Evolutionary conservation across 352 stramenopile species (phyloP).

Genomic region (Pythium sp.): DNA sequence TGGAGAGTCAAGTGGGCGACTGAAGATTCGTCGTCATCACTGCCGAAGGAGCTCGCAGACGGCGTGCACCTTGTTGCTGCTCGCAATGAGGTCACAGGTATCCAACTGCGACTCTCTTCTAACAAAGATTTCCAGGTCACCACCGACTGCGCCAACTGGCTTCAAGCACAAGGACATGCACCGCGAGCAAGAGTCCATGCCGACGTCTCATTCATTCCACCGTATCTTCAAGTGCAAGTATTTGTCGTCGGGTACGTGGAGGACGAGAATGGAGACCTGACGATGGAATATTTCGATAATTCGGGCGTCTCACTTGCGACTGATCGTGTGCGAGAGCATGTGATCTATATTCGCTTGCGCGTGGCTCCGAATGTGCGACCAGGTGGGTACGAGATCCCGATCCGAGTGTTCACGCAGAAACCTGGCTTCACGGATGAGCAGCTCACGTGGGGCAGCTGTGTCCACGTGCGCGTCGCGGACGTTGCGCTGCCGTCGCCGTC

Average conservation of each 20-base stretch:
- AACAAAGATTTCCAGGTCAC: constrained; percentile 52
- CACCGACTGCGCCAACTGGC: constrained; percentile 58
- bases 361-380: constrained; percentile 30
- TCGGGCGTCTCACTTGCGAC: constrained; percentile 27
- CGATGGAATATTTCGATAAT: constrained; percentile 62
- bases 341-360: constrained; percentile 56
- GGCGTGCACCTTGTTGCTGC: constrained; percentile 42
- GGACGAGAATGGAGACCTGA: constrained; percentile 49
- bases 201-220: constrained; percentile 53
- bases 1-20: constrained; percentile 38
- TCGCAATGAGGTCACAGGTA: constrained; percentile 52
- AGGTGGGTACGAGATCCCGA: constrained; percentile 60
- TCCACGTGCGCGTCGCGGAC: constrained; percentile 52
- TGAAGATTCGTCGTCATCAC: constrained; percentile 10
- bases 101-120: constrained; percentile 55
- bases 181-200: constrained; percentile 54
- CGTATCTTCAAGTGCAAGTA: constrained; percentile 40
- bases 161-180: constrained; percentile 50
- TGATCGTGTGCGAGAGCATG: constrained; percentile 34
- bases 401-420: constrained; percentile 64
- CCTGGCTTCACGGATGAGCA: constrained; percentile 66
- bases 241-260: constrained; percentile 62
- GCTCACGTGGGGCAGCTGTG: constrained; percentile 55
- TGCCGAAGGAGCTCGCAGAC: constrained; percentile 27
- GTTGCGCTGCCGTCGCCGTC: constrained; percentile 43